These are phyloP conservation scores for Ilyonectria mors-panacis DNA, from an alignment of 2,329 filamentous ascomycete genomes.

Conservation along the genomic window DNA sequence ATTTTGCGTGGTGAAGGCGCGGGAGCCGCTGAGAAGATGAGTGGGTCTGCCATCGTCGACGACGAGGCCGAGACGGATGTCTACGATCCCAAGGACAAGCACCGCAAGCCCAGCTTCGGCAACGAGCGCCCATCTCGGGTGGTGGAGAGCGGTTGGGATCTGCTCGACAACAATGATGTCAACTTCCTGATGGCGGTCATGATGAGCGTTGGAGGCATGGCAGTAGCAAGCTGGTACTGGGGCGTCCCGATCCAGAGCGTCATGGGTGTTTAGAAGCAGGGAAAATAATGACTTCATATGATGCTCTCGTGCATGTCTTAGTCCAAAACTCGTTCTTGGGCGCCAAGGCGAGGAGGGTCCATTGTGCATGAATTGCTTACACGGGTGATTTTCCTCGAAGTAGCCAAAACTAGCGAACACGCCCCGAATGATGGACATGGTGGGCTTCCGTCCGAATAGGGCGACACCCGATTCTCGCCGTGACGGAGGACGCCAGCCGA, in stretches of 20 bases:
- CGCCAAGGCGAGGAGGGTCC: neutral
- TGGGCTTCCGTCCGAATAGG: constrained; percentile 34
- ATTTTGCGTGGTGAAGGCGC: constrained; percentile 61
- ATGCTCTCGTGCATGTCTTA: constrained; percentile 31
- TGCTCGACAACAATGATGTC: constrained; percentile 95
- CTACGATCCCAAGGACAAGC: constrained; percentile 66
- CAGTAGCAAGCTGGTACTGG: constrained; percentile 73
- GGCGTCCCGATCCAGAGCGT: constrained; percentile 65
- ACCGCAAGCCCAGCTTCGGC: constrained; percentile 67
- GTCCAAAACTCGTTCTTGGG: neutral
- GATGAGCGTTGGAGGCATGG: constrained; percentile 87
- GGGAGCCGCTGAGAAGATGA: constrained; percentile 57
- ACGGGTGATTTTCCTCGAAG: constrained; percentile 1
- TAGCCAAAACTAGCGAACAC: constrained; percentile 19
- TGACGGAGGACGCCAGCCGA: constrained; percentile 14
- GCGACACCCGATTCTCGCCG: constrained; percentile 37
- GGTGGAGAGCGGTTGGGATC: constrained; percentile 76
- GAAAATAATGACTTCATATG: constrained; percentile 43
- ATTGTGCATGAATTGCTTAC: constrained; percentile 6
- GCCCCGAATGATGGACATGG: constrained; percentile 34
- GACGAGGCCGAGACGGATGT: constrained; percentile 57
- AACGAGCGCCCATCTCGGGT: constrained; percentile 73
- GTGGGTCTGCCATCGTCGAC: constrained; percentile 51
- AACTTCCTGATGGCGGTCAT: constrained; percentile 91
- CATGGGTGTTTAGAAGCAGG: constrained; percentile 48